These are phyloP conservation scores for Cordyceps javanica DNA, from an alignment of 2,329 filamentous ascomycete genomes.

Conservation along the genomic window DNA sequence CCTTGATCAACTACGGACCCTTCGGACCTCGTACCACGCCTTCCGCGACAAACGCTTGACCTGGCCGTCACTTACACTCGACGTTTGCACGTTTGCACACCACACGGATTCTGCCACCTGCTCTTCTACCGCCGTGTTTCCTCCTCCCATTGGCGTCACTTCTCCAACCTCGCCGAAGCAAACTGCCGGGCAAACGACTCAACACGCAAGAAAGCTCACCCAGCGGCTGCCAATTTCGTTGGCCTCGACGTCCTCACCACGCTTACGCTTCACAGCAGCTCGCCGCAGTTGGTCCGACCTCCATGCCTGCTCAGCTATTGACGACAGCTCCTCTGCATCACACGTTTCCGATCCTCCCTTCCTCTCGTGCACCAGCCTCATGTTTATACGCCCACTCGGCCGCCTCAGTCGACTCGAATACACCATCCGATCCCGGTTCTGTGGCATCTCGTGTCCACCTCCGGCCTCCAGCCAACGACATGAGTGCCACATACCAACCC, in stretches of 20 bases:
- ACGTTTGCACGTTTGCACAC: neutral
- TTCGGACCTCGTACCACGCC: neutral
- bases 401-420: neutral
- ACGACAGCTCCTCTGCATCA: neutral
- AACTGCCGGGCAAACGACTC: constrained; percentile 7
- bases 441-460: neutral
- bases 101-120: neutral
- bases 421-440: neutral
- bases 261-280: neutral
- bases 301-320: constrained; percentile 6
- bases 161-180: neutral
- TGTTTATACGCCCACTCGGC: neutral
- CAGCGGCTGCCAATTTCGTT: neutral
- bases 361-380: neutral
- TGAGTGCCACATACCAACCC: constrained; percentile 48
- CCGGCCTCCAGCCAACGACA: constrained; percentile 33
- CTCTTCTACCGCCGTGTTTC: neutral
- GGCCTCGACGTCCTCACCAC: neutral
- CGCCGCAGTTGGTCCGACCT: neutral
- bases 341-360: neutral
- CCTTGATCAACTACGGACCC: neutral
- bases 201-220: neutral
- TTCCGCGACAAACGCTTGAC: constrained; percentile 1
- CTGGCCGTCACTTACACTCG: neutral
- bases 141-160: neutral